These are phyloP conservation scores for Achaetomium macrosporum DNA, from an alignment of 2,329 filamentous ascomycete genomes.

Conservation along the genomic window DNA sequence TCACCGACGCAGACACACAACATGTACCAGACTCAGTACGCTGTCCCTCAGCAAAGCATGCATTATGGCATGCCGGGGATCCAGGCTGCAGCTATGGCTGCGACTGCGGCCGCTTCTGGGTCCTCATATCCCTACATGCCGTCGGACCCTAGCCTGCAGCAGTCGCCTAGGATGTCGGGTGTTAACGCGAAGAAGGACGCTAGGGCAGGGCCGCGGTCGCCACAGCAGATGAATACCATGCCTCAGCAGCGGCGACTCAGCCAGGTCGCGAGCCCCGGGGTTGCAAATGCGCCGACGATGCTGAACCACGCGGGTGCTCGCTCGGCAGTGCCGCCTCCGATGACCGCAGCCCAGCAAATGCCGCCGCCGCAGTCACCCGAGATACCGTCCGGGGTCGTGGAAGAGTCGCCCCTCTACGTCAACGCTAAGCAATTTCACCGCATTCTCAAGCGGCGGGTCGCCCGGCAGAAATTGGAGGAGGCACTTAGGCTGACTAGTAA, in stretches of 20 bases:
- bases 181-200: constrained; percentile 63
- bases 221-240: constrained; percentile 62
- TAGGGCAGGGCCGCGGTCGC: constrained; percentile 65
- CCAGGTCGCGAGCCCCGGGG: constrained; percentile 68
- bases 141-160: constrained; percentile 63
- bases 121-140: constrained; percentile 68
- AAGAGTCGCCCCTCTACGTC: constrained; percentile 93
- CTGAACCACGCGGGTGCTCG: constrained; percentile 60
- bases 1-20: constrained; percentile 61
- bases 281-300: constrained; percentile 67
- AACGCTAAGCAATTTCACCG: constrained; percentile 99
- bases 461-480: constrained; percentile 89
- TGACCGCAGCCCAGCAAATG: constrained; percentile 58
- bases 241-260: constrained; percentile 63
- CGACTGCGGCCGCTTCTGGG: constrained; percentile 84
- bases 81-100: constrained; percentile 86
- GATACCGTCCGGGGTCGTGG: constrained; percentile 63
- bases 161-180: constrained; percentile 71
- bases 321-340: constrained; percentile 52
- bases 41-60: constrained; percentile 67
- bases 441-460: constrained; percentile 89
- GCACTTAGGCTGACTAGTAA: constrained; percentile 87
- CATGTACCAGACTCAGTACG: constrained; percentile 76
- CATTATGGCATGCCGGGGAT: constrained; percentile 79
- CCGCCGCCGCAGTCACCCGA: constrained; percentile 73